These are phyloP conservation scores for Biscogniauxia sp. DNA, from an alignment of 2,329 filamentous ascomycete genomes.

Conservation along the genomic window DNA sequence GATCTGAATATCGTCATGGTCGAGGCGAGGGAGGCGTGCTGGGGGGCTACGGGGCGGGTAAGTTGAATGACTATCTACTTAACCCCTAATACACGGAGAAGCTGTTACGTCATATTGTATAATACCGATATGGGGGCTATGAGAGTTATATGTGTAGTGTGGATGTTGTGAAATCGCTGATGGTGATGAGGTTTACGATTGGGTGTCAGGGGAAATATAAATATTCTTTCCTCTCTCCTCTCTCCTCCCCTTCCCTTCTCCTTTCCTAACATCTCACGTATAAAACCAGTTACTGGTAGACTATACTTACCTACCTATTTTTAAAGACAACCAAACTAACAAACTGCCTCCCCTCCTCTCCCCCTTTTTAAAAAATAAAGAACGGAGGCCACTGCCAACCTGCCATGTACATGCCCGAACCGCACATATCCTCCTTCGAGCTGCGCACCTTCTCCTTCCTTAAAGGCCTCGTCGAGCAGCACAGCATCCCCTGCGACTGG, in stretches of 20 bases:
- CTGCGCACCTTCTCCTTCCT: slow-evolving; percentile 65
- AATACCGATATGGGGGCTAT: not conserved
- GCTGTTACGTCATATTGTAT: not conserved
- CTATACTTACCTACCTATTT: no score
- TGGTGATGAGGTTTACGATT: no score
- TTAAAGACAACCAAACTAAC: not conserved
- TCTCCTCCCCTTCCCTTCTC: no score
- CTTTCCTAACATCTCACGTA: not conserved
- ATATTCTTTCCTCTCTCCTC: no score
- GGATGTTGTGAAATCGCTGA: no score
- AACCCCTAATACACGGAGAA: not conserved
- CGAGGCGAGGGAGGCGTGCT: slow-evolving; percentile 77
- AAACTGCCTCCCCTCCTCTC: slow-evolving; percentile 2
- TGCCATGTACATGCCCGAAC: slow-evolving; percentile 58
- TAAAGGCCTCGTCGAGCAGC: slow-evolving; percentile 51
- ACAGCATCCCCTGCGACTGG: slow-evolving; percentile 70
- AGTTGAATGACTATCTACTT: slow-evolving; percentile 35
- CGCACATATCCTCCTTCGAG: slow-evolving; percentile 68
- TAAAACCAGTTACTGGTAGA: not conserved
- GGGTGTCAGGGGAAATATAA: no score
- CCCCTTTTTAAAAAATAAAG: slow-evolving; percentile 33
- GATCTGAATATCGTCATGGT: slow-evolving; percentile 64
- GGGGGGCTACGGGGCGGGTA: slow-evolving; percentile 78
- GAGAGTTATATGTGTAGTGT: no score
- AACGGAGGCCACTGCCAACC: slow-evolving; percentile 77